Evolutionary conservation across 805 yeast genomes (phyloP).

Genomic region (Pichia exigua): DNA sequence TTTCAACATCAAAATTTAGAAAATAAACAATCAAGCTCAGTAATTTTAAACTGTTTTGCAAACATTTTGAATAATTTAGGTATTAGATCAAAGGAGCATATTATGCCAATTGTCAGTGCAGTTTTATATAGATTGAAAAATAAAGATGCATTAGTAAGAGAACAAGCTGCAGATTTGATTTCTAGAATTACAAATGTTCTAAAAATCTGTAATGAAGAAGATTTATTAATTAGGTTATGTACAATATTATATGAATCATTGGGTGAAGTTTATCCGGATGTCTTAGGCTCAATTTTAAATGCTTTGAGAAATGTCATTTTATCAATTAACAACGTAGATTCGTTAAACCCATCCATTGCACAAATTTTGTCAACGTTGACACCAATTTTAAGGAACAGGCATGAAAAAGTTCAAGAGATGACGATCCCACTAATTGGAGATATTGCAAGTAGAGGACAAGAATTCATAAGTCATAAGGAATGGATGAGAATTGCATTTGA

Average conservation of each 20-base stretch:
- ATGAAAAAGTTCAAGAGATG: conserved; percentile 83
- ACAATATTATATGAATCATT: conserved; percentile 79
- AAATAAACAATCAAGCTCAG: conserved; percentile 28
- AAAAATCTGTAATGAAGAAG: conserved; percentile 55
- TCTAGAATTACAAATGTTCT: conserved; percentile 59
- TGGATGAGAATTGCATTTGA: conserved; percentile 98
- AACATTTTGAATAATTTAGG: conserved; percentile 57
- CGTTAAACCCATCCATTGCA: conserved; percentile 71
- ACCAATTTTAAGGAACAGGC: conserved; percentile 83
- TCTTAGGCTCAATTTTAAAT: conserved; percentile 72
- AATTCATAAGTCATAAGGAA: conserved; percentile 79
- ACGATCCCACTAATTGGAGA: conserved; percentile 73
- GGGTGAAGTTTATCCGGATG: conserved; percentile 94
- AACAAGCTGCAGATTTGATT: conserved; percentile 77
- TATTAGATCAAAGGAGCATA: conserved; percentile 56
- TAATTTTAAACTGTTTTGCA: conserved; percentile 57
- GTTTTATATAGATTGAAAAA: conserved; percentile 67
- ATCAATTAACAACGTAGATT: conserved; percentile 44
- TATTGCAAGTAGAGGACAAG: conserved; percentile 75
- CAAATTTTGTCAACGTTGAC: conserved; percentile 83
- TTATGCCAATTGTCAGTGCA: conserved; percentile 65
- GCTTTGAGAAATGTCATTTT: conserved; percentile 61
- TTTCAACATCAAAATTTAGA: conserved; percentile 68
- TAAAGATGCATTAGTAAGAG: conserved; percentile 63
- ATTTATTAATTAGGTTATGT: conserved; percentile 57